Percentiles rank a stretch among this genome's conserved stretches.
phyloP scores from a whole-genome alignment of 148 eudicot genomes.

The Chenopodium formosanum region DNA sequence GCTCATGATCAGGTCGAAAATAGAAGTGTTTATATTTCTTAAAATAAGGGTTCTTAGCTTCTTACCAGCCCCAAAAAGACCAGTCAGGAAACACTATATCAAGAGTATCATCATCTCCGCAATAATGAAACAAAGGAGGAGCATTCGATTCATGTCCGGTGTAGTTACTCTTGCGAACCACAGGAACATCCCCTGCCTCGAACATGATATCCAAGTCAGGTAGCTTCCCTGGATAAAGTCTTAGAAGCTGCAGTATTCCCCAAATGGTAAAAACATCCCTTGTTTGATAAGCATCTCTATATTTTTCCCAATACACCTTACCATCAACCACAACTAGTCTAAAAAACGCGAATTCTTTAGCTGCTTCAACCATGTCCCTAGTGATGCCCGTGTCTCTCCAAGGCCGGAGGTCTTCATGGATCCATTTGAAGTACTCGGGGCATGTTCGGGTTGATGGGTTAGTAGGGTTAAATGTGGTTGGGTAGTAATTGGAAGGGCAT shows the following conservation, averaged over 20 bases:
- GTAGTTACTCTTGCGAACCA: constrained; percentile 36
- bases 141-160: constrained; percentile 26
- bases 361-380: constrained; percentile 42
- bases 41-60: too few species aligned
- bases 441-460: constrained; percentile 27
- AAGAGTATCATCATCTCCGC: constrained; percentile 46
- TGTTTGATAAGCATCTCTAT: constrained; percentile 42
- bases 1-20: not conserved
- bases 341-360: constrained; percentile 27
- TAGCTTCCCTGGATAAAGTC: constrained; percentile 59
- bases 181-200: constrained; percentile 54
- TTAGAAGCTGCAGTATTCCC: constrained; percentile 58
- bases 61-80: constrained; percentile 89
- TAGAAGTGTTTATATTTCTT: not conserved
- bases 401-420: constrained; percentile 47
- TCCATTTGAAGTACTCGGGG: constrained; percentile 54
- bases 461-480: constrained; percentile 15
- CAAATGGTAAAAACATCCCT: constrained; percentile 57
- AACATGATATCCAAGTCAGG: constrained; percentile 77
- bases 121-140: constrained; percentile 60
- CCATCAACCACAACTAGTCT: constrained; percentile 43
- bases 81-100: constrained; percentile 73
- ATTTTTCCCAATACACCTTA: constrained; percentile 41
- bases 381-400: constrained; percentile 47
- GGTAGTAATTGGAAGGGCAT: constrained; percentile 34